These are phyloP conservation scores for Metrosideros polymorpha DNA, from an alignment of 441 rosid species.

Conservation along the genomic window DNA sequence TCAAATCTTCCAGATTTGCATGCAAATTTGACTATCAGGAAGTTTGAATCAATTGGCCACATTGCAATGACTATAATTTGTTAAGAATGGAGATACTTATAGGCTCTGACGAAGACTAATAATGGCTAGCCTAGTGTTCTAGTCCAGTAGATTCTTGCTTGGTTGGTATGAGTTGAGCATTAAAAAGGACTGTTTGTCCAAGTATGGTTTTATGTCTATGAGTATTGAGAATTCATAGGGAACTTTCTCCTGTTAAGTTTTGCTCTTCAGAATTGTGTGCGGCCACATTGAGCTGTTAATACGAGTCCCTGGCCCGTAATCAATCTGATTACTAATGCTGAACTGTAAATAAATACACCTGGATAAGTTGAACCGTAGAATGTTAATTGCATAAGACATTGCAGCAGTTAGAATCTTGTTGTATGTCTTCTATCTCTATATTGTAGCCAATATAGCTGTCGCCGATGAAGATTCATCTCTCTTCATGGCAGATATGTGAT, in stretches of 20 bases:
- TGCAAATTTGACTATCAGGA: background rate
- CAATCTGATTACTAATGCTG: background rate
- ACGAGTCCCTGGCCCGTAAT: background rate
- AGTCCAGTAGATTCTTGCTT: background rate
- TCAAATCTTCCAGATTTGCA: background rate
- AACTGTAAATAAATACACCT: background rate
- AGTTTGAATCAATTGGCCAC: background rate
- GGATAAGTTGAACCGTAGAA: background rate
- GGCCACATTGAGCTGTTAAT: background rate
- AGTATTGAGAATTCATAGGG: background rate
- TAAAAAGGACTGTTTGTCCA: background rate
- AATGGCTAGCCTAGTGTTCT: background rate
- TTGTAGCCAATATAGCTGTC: background rate
- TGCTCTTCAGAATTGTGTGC: background rate
- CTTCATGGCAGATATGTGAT: slow-evolving; percentile 72
- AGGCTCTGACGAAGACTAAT: background rate
- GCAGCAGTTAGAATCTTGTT: background rate
- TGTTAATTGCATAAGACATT: background rate
- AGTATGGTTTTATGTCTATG: background rate
- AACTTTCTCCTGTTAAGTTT: background rate
- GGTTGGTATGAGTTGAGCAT: background rate
- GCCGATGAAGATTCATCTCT: background rate
- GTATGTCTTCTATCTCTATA: background rate
- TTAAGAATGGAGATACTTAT: background rate
- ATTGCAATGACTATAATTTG: background rate